These are phyloP conservation scores for Collybia sordida DNA, from an alignment of 768 basidiomycete species.

Conservation along the genomic window DNA sequence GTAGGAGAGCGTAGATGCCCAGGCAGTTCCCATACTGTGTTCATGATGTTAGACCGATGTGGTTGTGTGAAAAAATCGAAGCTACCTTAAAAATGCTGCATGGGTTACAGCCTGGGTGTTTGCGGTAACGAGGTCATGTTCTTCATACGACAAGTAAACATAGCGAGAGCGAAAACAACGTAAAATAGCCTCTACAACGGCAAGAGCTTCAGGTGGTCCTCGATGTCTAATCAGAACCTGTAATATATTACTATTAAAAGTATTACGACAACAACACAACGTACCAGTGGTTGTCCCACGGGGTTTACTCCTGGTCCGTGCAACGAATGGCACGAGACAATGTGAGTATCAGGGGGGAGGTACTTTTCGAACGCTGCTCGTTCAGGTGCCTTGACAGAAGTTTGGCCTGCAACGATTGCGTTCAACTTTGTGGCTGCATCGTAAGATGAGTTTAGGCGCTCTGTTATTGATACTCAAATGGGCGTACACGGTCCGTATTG, in stretches of 20 bases:
- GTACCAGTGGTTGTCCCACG: conserved; percentile 85
- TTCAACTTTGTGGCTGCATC: conserved; percentile 82
- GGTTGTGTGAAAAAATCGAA: neutral
- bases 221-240: conserved; percentile 91
- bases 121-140: conserved; percentile 94
- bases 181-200: conserved; percentile 81
- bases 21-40: conserved; percentile 95
- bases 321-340: conserved; percentile 91
- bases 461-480: neutral
- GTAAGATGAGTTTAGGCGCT: conserved; percentile 3
- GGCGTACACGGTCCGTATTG: conserved; percentile 89
- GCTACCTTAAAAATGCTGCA: conserved; percentile 91
- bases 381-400: conserved; percentile 96
- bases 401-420: conserved; percentile 93
- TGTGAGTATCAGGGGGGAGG: conserved; percentile 82
- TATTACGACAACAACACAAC: conserved; percentile 15
- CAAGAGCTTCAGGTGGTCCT: conserved; percentile 68
- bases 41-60: neutral
- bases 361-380: conserved; percentile 84
- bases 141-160: conserved; percentile 93
- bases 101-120: conserved; percentile 99
- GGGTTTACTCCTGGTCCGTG: conserved; percentile 92
- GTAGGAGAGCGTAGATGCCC: conserved; percentile 74
- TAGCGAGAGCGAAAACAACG: conserved; percentile 78
- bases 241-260: neutral